phyloP scores from a whole-genome alignment of 345 rosid genomes.

The Eucalyptus tenuipes region DNA sequence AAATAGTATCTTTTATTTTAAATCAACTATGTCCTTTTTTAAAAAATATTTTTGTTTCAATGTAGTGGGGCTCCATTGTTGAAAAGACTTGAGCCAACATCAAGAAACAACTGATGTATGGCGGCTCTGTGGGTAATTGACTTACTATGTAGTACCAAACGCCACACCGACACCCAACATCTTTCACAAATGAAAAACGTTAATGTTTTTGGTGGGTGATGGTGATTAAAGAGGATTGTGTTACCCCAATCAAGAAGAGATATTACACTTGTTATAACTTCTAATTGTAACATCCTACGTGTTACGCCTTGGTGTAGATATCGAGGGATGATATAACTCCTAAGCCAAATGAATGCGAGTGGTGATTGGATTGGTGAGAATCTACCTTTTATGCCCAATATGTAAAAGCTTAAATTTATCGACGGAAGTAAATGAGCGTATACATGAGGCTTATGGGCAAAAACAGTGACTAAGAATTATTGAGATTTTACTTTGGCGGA shows the following conservation, averaged over 20 bases:
- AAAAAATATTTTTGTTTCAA: not conserved
- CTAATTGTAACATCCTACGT: not conserved
- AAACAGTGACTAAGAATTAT: not conserved
- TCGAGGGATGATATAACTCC: not conserved
- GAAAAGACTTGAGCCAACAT: too few relatives aligned
- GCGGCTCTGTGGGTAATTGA: rapidly evolving
- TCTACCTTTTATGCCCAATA: too few relatives aligned
- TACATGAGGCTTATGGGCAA: not conserved
- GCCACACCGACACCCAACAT: too few relatives aligned
- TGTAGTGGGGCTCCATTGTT: not conserved
- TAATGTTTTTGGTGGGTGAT: too few relatives aligned
- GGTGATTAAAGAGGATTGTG: rapidly evolving
- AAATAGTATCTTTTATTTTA: not conserved
- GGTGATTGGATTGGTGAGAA: not conserved
- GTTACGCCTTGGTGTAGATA: rapidly evolving
- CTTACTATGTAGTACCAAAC: too few relatives aligned
- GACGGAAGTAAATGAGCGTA: too few relatives aligned
- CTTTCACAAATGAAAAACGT: too few relatives aligned
- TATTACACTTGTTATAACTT: not conserved
- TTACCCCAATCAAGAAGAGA: not conserved
- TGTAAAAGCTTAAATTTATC: too few relatives aligned
- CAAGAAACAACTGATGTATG: too few relatives aligned
- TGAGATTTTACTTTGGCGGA: not conserved
- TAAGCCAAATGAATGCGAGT: rapidly evolving
- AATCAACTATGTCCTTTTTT: not conserved